Evolutionary conservation across 768 basidiomycete species (phyloP).

Genomic region (Psilocybe azurescens): DNA sequence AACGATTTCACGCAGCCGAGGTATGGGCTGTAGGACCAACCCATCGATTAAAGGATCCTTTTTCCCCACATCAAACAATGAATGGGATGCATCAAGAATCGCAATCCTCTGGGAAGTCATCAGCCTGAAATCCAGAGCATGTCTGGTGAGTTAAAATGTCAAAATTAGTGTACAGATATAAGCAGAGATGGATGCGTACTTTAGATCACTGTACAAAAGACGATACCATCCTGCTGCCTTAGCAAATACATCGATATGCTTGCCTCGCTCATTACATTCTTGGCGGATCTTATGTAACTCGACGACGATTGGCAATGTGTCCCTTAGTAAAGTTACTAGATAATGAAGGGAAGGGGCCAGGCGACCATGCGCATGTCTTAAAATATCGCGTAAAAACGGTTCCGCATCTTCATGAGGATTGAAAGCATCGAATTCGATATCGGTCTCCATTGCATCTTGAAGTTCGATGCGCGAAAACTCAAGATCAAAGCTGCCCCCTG

Average conservation of each 20-base stretch:
- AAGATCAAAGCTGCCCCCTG: slow-evolving; percentile 74
- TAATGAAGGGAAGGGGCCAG: slow-evolving; percentile 69
- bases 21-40: slow-evolving; percentile 62
- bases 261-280: slow-evolving; percentile 36
- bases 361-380: slow-evolving; percentile 68
- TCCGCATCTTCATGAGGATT: slow-evolving; percentile 86
- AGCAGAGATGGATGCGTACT: slow-evolving; percentile 41
- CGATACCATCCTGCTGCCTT: slow-evolving; percentile 88
- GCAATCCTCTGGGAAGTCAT: slow-evolving; percentile 68
- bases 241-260: slow-evolving; percentile 67
- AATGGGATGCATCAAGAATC: slow-evolving; percentile 77
- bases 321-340: slow-evolving; percentile 70
- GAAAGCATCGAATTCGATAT: slow-evolving; percentile 35
- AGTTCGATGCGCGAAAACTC: slow-evolving; percentile 63
- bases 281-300: slow-evolving; percentile 65
- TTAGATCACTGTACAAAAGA: slow-evolving; percentile 69
- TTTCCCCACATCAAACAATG: slow-evolving; percentile 45
- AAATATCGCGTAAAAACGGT: slow-evolving; percentile 70
- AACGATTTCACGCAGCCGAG: slow-evolving; percentile 58
- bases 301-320: slow-evolving; percentile 78
- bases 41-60: slow-evolving; percentile 21
- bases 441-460: slow-evolving; percentile 29
- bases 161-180: neutral
- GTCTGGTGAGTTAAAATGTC: slow-evolving; percentile 42
- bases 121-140: slow-evolving; percentile 82